Conservation (phyloP, 1,284 basidiomycete species). For the Sanghuangporus baumii region DNA sequence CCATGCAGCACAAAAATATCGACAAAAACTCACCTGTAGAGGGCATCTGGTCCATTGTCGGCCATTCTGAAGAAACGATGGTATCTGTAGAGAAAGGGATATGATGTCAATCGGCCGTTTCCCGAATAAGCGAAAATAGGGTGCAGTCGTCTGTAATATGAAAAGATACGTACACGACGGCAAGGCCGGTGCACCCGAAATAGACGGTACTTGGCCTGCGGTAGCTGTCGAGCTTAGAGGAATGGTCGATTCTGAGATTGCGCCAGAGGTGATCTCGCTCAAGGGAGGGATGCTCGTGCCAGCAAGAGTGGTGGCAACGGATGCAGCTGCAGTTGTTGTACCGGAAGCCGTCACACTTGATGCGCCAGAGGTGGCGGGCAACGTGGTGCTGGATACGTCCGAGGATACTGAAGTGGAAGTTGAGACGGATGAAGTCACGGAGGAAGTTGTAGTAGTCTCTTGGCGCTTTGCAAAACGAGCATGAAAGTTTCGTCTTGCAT, state of each 20-base stretch:
- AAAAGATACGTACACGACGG: constrained; percentile 48
- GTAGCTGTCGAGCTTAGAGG: constrained; percentile 47
- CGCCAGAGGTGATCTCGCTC: constrained; percentile 62
- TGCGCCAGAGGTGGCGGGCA: not conserved
- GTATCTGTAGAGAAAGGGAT: constrained; percentile 36
- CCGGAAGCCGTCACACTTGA: not conserved
- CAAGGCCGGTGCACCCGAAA: constrained; percentile 58
- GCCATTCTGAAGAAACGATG: constrained; percentile 51
- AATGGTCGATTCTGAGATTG: constrained; percentile 43
- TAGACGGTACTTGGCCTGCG: constrained; percentile 54
- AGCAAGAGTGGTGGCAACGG: constrained; percentile 15
- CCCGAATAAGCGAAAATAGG: not conserved
- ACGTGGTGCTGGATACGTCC: constrained; percentile 23
- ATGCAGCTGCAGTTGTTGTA: constrained; percentile 3
- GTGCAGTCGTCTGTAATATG: too few species aligned
- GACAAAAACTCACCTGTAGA: constrained; percentile 43
- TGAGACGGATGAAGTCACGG: constrained; percentile 26
- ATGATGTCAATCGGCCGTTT: not conserved
- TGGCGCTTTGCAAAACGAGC: constrained; percentile 19
- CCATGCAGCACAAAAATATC: not conserved
- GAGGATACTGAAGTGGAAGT: constrained; percentile 18
- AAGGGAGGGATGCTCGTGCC: constrained; percentile 44
- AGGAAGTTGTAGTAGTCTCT: constrained; percentile 21
- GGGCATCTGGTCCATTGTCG: constrained; percentile 61
- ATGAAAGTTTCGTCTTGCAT: constrained; percentile 21